Conservation (phyloP, 2,329 filamentous ascomycete genomes). For the Fusarium brevicatenulatum region DNA sequence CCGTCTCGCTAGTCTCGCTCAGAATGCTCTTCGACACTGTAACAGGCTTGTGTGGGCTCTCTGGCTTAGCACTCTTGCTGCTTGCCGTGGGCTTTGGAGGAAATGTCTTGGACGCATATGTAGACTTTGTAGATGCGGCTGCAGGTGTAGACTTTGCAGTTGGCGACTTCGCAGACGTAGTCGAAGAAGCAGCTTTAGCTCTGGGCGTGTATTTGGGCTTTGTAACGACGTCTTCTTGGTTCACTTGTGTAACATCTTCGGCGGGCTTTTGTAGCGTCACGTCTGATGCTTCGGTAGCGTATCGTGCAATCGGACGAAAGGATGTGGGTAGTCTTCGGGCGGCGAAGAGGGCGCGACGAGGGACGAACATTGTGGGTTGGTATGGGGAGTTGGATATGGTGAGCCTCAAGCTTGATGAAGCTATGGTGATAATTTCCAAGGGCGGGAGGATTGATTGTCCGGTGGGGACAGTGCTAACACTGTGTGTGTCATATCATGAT, state of each 20-base stretch:
- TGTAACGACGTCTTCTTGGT: constrained; percentile 20
- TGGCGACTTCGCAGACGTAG: constrained; percentile 1
- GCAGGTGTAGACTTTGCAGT: neutral
- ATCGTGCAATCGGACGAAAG: constrained; percentile 38
- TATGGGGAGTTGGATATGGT: neutral
- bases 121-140: neutral
- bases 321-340: constrained; percentile 30
- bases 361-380: constrained; percentile 43
- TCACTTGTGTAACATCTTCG: constrained; percentile 21
- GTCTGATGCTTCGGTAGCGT: constrained; percentile 38
- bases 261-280: constrained; percentile 25
- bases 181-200: neutral
- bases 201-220: constrained; percentile 4
- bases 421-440: constrained; percentile 21
- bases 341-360: constrained; percentile 38
- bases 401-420: constrained; percentile 1
- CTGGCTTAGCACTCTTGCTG: constrained; percentile 2
- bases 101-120: neutral
- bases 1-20: constrained; percentile 21
- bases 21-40: constrained; percentile 5
- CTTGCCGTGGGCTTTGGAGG: neutral
- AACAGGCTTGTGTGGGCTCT: constrained; percentile 17
- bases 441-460: constrained; percentile 34
- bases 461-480: constrained; percentile 16
- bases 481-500: constrained; percentile 17